Percentiles rank a stretch among this genome's conserved stretches.
phyloP scores from a whole-genome alignment of 352 stramenopile genomes.

The Phytopythium cucurbitacearum region DNA sequence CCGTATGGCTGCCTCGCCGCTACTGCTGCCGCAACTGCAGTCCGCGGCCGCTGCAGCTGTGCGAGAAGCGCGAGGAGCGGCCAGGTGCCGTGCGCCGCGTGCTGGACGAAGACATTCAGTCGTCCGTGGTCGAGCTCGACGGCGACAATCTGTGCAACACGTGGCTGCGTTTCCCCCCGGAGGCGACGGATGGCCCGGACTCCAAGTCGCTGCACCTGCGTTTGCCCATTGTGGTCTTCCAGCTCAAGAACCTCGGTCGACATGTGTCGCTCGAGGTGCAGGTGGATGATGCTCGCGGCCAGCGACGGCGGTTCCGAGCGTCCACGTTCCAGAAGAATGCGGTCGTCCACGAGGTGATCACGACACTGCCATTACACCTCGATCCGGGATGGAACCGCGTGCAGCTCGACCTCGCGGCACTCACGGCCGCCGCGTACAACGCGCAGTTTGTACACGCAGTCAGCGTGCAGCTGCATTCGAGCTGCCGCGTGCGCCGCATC shows the following conservation, averaged over 20 bases:
- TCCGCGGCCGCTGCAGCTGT: slow-evolving; percentile 52
- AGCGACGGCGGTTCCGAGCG: slow-evolving; percentile 33
- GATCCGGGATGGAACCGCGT: slow-evolving; percentile 57
- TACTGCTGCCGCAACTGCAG: slow-evolving; percentile 10
- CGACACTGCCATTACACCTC: slow-evolving; percentile 36
- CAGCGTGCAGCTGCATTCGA: slow-evolving; percentile 48
- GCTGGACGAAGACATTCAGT: slow-evolving; percentile 57
- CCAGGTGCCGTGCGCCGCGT: slow-evolving; percentile 31
- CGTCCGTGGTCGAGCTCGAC: slow-evolving; percentile 44
- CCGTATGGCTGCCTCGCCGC: too few species aligned
- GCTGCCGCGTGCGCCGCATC: slow-evolving; percentile 49
- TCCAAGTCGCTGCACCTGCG: slow-evolving; percentile 39
- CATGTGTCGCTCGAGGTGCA: slow-evolving; percentile 50
- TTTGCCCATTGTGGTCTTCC: slow-evolving; percentile 37
- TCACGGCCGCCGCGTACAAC: slow-evolving; percentile 34
- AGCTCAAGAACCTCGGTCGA: slow-evolving; percentile 34
- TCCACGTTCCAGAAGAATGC: slow-evolving; percentile 48
- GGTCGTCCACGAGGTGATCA: slow-evolving; percentile 28
- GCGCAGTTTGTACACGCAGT: slow-evolving; percentile 32
- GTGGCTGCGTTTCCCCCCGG: slow-evolving; percentile 43
- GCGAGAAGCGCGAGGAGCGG: slow-evolving; percentile 42
- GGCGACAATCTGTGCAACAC: slow-evolving; percentile 29
- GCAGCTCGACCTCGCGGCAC: slow-evolving; percentile 38
- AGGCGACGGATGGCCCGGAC: neutral
- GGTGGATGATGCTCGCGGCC: slow-evolving; percentile 23